A percentile compares a stretch with the other conserved stretches of the same genome.
These are phyloP conservation scores for Plasmodium yoelii DNA, from an alignment of 169 alveolate species.

Conservation along the genomic window DNA sequence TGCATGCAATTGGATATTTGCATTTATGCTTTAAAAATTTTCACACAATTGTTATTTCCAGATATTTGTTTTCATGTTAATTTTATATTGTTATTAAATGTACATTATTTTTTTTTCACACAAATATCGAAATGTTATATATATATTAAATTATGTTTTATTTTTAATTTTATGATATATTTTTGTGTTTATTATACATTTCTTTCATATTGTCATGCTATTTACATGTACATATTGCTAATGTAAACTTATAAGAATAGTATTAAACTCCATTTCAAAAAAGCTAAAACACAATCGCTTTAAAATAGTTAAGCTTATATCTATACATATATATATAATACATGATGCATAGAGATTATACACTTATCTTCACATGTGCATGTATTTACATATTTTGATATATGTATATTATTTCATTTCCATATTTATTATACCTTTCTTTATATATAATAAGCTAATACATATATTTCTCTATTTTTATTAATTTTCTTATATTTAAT, in stretches of 20 bases:
- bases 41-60: not conserved
- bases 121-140: too few species aligned
- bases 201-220: too few species aligned
- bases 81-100: not conserved
- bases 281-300: too few species aligned
- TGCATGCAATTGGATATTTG: conserved; percentile 10
- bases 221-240: too few species aligned
- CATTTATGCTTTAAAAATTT: conserved; percentile 30
- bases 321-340: not conserved
- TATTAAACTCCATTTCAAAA: too few species aligned
- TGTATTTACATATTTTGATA: not conserved
- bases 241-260: too few species aligned
- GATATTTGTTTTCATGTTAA: conserved; percentile 14
- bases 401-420: conserved; percentile 2
- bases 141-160: too few species aligned
- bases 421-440: not conserved
- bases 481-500: not conserved
- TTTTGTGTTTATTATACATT: too few species aligned
- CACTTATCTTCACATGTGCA: conserved; percentile 9
- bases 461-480: too few species aligned
- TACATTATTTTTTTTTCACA: too few species aligned
- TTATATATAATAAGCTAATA: too few species aligned
- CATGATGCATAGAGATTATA: not conserved
- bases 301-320: not conserved
- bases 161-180: too few species aligned